phyloP scores from a whole-genome alignment of 176 grass and related monocot species.

The Pontederia paniculata region DNA sequence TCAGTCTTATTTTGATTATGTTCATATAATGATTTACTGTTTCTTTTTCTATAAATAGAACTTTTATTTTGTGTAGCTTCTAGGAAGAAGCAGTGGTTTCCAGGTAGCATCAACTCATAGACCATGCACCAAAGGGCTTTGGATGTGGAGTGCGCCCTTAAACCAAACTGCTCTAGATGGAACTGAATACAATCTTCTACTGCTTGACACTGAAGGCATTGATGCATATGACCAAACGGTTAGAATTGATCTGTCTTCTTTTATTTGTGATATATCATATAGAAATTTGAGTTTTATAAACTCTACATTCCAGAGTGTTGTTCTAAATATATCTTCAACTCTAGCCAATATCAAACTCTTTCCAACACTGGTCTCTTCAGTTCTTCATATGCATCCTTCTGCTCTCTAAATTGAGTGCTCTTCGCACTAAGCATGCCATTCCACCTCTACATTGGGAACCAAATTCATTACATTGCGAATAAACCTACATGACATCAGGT shows the following conservation, averaged over 20 bases:
- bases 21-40: neutral
- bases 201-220: constrained; percentile 76
- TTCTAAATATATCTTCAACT: no score
- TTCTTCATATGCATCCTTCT: no score
- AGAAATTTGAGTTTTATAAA: neutral
- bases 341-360: no score
- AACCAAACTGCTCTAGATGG: constrained; percentile 61
- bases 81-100: constrained; percentile 71
- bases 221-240: constrained; percentile 82
- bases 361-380: no score
- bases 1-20: no score
- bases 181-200: constrained; percentile 62
- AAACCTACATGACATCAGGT: no score
- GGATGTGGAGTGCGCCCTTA: constrained; percentile 80
- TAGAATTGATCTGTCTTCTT: constrained; percentile 9
- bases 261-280: constrained; percentile 4
- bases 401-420: no score
- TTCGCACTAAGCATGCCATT: no score
- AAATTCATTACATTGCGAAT: no score
- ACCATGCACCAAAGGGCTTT: constrained; percentile 83
- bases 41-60: neutral
- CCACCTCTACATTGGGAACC: no score
- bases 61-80: constrained; percentile 29
- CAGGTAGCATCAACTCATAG: constrained; percentile 67
- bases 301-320: neutral